Evolutionary conservation across 1,139 yeast species (phyloP).

Genomic region (Suhomyces panamericanus): DNA sequence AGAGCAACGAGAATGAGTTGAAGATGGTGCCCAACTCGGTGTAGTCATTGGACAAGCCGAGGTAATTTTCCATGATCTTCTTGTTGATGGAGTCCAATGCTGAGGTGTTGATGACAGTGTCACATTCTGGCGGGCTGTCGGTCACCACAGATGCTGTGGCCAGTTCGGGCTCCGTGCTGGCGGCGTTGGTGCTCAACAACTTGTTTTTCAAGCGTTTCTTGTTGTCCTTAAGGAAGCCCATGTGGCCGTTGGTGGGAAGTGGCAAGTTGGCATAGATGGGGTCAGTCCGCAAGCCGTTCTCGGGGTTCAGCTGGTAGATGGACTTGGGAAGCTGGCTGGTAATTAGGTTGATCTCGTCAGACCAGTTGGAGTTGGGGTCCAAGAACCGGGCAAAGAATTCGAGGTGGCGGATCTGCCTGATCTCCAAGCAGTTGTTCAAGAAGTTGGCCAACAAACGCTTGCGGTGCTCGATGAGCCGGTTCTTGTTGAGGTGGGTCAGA

Average conservation of each 20-base stretch:
- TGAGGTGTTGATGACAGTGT: conserved; percentile 33
- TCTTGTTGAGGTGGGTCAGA: conserved; percentile 44
- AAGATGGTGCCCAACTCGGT: conserved; percentile 71
- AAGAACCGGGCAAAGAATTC: conserved; percentile 73
- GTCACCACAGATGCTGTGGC: not conserved
- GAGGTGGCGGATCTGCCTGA: conserved; percentile 55
- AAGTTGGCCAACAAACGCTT: conserved; percentile 78
- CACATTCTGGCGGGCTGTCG: conserved; percentile 8
- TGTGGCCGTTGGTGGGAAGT: conserved; percentile 47
- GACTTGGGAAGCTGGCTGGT: conserved; percentile 44
- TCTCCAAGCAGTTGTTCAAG: conserved; percentile 69
- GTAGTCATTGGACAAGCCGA: conserved; percentile 66
- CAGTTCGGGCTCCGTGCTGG: conserved; percentile 5
- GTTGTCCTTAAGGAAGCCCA: conserved; percentile 40
- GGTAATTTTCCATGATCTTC: conserved; percentile 58
- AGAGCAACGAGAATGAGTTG: conserved; percentile 71
- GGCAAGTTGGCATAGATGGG: conserved; percentile 67
- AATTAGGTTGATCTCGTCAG: conserved; percentile 46
- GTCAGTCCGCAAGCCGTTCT: conserved; percentile 53
- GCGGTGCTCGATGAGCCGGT: conserved; percentile 55
- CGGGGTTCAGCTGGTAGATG: conserved; percentile 53
- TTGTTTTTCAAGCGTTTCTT: conserved; percentile 29
- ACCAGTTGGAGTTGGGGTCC: conserved; percentile 85
- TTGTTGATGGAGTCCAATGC: conserved; percentile 69
- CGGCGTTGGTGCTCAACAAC: conserved; percentile 16